Conservation (phyloP, 148 eudicot genomes). For the Drosera capensis region DNA sequence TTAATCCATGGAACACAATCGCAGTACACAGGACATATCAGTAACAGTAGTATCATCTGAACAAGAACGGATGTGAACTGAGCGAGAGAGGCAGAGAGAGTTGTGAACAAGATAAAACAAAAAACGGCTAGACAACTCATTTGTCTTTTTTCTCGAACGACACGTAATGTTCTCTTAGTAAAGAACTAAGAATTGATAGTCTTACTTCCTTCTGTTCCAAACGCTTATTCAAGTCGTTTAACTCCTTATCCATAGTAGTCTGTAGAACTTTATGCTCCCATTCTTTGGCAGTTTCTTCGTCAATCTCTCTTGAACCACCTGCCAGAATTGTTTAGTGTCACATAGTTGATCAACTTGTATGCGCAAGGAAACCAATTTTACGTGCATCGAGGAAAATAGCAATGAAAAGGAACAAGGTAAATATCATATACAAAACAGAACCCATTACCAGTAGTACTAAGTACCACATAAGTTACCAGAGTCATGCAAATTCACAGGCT, state of each 20-base stretch:
- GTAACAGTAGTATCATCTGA: too few species aligned
- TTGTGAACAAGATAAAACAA: too few species aligned
- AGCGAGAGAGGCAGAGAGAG: too few species aligned
- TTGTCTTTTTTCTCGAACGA: too few species aligned
- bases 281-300: constrained; percentile 91
- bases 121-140: too few species aligned
- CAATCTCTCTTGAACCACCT: constrained; percentile 75
- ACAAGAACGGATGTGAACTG: too few species aligned
- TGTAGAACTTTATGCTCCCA: constrained; percentile 96
- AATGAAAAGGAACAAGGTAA: background rate
- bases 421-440: background rate
- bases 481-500: too few species aligned
- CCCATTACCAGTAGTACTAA: too few species aligned
- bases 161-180: too few species aligned
- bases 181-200: background rate
- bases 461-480: too few species aligned
- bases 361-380: background rate
- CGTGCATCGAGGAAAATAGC: background rate
- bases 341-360: constrained; percentile 3
- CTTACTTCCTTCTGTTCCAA: constrained; percentile 90
- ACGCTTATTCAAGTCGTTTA: constrained; percentile 73
- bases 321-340: constrained; percentile 9
- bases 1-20: too few species aligned
- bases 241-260: constrained; percentile 86
- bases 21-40: too few species aligned